Evolutionary conservation across 1,284 basidiomycete genomes (phyloP), one percentile per base, ranked within the genome.

Genomic region (Ganoderma resinaceum): DNA sequence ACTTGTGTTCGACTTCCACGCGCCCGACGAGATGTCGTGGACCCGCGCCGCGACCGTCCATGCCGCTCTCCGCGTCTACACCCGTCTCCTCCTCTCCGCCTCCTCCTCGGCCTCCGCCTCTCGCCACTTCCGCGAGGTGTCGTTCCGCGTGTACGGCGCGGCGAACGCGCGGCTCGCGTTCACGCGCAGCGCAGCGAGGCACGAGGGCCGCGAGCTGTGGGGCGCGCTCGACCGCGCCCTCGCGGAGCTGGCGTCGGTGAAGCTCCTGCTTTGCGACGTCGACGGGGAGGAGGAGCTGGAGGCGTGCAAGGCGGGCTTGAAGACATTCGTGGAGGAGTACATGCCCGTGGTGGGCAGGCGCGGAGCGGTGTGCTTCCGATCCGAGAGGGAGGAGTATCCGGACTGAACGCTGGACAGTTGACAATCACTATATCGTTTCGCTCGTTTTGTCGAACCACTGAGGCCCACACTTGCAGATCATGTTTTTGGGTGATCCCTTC

Each of bases 191-290:
- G 65, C 61, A n/a, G 35, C 35, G 33, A 12, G 53, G 38, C 20
- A 9, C 35, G 38, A 20, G 29, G 55, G 52, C 26, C 49, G 42
- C 11, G 61, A 52, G 61, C 37, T 26, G 60, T 66, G 65, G 65
- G 31, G n/a, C 37, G 61, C 52, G 42, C 61, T 66, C n/a, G 65
- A 66, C 53, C 14, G 23, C 31, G 61, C 42, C 42, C 65, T 66
- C 52, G 38, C n/a, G 23, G n/a, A 31, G n/a, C 60, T 66, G n/a
- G 53, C 20, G 31, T 16, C 35, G 38, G 40, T 66, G 38, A 38
- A 35, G 38, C 62, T 66, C 61, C 2, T 62, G 52, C 52, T 66
- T 3, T 62, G 65, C 53, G 65, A 66, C 53, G 65, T 66, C 31
- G 38, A 55, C 7, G 40, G 23, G 33, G 23, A 38, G 35, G 35